These are phyloP conservation scores for Diutina sp. DNA, from an alignment of 1,139 yeast genomes.

Conservation along the genomic window DNA sequence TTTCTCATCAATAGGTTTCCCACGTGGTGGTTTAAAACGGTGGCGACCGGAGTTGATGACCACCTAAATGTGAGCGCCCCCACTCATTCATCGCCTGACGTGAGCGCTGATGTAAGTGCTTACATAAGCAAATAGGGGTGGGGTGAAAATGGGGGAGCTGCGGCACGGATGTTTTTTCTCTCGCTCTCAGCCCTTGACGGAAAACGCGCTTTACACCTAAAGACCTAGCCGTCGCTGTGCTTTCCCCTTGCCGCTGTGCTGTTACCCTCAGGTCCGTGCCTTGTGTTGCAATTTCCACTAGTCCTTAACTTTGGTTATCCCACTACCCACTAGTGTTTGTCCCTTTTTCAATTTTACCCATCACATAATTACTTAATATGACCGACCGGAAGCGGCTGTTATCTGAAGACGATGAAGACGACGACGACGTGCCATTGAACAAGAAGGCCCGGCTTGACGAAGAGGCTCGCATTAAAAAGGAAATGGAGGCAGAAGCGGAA, in stretches of 20 bases:
- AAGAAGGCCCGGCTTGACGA: background rate
- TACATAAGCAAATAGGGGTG: background rate
- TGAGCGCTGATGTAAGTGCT: background rate
- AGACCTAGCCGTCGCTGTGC: background rate
- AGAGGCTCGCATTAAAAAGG: background rate
- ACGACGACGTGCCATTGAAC: slow-evolving; percentile 1
- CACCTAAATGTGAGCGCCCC: too few species aligned
- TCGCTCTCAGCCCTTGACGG: background rate
- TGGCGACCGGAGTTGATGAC: too few species aligned
- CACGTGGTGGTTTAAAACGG: too few species aligned
- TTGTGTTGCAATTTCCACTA: background rate
- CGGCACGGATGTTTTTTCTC: background rate
- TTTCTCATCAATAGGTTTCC: too few species aligned
- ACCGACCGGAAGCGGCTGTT: background rate
- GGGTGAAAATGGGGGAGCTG: background rate
- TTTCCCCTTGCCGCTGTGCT: background rate
- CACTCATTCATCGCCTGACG: background rate
- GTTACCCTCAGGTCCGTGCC: background rate
- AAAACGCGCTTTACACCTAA: background rate
- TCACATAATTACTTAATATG: background rate
- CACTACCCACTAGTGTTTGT: background rate
- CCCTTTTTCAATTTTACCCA: background rate
- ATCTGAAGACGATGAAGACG: background rate
- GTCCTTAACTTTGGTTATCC: background rate
- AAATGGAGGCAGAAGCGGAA: background rate